Base-by-base conservation (phyloP, 768 basidiomycete species). In the Phanerochaete carnosa region DNA sequence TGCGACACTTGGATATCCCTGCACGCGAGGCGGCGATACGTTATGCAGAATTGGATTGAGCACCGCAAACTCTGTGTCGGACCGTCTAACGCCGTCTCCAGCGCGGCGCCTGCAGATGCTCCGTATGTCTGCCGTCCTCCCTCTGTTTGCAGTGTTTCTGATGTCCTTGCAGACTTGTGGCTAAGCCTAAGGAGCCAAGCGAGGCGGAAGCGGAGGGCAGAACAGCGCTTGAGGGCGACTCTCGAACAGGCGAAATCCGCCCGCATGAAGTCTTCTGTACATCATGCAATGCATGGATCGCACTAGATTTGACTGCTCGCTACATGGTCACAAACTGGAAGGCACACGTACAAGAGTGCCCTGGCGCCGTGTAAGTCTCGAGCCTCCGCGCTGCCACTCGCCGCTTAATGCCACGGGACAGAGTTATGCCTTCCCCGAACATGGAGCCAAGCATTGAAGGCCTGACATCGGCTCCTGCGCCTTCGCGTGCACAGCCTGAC, bases 211-310 rank as follows among this genome's bases (percentile, higher is more conserved):
- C 73, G 50, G 80, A 86, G 64, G 77, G 85, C 60, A 80, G 81
- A 63, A 79, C 78, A 13, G 61, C 75, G 29, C 73, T 92, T 2
- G 80, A 83, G 56, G 70, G 76, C 2, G 88, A 90, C 69, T 77
- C 81, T 13, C 76, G 77, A 55, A 75, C 76, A 3, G 80, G 80
- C 52, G 79, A 77, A 55, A 75, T 85, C 19, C 76, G 83, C 64
- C 75, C 80, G 4, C 73, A 82, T 54, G 76, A 79, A 57, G 83
- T 83, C 19, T 73, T 81, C 53, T 92, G 90, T 69, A 79, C 78
- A 63, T 76, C 75, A 37, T 92, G 90, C 68, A 73, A 82, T 57
- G 83, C 78, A 61, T 89, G 88, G 87, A 77, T 91, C 59, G 77
- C 73, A 51, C 75, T 90, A 28, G 76, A 64, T 28, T 66, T 69